Evolutionary conservation across 208 protist species (phyloP).

Genomic region (Zelonia costaricensis): DNA sequence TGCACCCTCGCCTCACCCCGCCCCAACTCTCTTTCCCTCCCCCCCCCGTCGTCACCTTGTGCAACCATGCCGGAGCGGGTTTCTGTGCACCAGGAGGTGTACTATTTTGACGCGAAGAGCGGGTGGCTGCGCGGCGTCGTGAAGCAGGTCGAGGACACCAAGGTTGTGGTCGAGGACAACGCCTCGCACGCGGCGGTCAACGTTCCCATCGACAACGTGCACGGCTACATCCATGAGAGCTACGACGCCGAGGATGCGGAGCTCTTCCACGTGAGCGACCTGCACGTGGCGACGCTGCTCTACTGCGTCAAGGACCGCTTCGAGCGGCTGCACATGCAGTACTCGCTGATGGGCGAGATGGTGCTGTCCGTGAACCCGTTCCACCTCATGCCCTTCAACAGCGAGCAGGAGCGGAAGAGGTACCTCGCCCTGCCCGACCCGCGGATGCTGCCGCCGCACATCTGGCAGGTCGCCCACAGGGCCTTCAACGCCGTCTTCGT

Average conservation of each 20-base stretch:
- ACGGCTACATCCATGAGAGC: constrained; percentile 76
- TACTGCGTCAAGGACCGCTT: constrained; percentile 91
- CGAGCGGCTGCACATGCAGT: constrained; percentile 79
- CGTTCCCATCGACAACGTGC: constrained; percentile 44
- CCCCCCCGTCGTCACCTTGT: background rate
- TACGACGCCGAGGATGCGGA: constrained; percentile 75
- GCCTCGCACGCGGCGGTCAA: constrained; percentile 25
- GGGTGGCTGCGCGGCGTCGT: constrained; percentile 80
- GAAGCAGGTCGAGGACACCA: constrained; percentile 37
- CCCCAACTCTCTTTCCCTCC: background rate
- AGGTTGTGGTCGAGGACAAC: constrained; percentile 53
- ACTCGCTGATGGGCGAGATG: constrained; percentile 93
- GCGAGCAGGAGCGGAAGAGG: constrained; percentile 62
- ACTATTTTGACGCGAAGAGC: constrained; percentile 68
- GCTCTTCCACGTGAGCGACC: constrained; percentile 86
- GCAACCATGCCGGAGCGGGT: constrained; percentile 65
- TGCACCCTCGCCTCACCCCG: too few relatives aligned
- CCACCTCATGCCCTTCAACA: constrained; percentile 82
- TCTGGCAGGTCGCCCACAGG: constrained; percentile 90
- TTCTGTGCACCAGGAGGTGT: constrained; percentile 75
- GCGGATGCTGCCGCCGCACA: constrained; percentile 79
- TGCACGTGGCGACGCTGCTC: constrained; percentile 90
- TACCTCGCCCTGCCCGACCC: constrained; percentile 70
- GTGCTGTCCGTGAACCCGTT: constrained; percentile 95
- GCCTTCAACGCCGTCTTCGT: constrained; percentile 82